Percentiles rank a stretch among this genome's conserved stretches.
Evolutionary conservation across 768 basidiomycete species (phyloP).

Genomic region (Peribolospora baueri): DNA sequence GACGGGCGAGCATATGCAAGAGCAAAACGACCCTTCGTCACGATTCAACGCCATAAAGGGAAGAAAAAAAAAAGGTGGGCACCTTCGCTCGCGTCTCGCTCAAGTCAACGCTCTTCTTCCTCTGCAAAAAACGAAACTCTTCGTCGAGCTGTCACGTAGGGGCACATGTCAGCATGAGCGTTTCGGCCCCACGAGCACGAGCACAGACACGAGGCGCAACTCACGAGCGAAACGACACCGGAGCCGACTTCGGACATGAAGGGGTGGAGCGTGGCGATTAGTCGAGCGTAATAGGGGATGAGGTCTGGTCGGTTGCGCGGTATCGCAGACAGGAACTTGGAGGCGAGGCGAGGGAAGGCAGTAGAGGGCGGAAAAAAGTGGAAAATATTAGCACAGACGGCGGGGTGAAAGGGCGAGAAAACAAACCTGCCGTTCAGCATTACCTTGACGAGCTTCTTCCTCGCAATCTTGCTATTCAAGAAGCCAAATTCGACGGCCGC

Average conservation of each 20-base stretch:
- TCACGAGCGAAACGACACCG: conserved; percentile 54
- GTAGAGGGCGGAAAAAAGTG: neutral
- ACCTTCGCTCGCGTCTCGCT: conserved; percentile 68
- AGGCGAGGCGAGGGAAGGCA: conserved; percentile 1
- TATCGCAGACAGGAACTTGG: conserved; percentile 52
- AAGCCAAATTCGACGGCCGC: conserved; percentile 88
- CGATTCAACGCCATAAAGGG: neutral
- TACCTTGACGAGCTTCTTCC: conserved; percentile 75
- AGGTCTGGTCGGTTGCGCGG: conserved; percentile 74
- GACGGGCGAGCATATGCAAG: neutral
- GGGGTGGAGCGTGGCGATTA: conserved; percentile 62
- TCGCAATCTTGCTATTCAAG: conserved; percentile 83
- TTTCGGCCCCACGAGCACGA: neutral
- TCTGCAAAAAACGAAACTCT: conserved; percentile 82
- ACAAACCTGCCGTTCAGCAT: neutral
- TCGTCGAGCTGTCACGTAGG: conserved; percentile 50
- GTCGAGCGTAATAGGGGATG: conserved; percentile 71
- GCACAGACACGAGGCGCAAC: conserved; percentile 15
- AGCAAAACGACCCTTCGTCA: no score
- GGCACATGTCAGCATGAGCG: neutral
- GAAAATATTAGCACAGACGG: neutral
- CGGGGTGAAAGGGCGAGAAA: neutral
- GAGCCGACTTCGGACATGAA: conserved; percentile 86
- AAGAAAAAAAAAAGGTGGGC: conserved; percentile 1
- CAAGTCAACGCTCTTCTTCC: conserved; percentile 79